Evolutionary conservation across 768 basidiomycete genomes (phyloP), one percentile per base, ranked within the genome.

Genomic region (Pisolithus albus): DNA sequence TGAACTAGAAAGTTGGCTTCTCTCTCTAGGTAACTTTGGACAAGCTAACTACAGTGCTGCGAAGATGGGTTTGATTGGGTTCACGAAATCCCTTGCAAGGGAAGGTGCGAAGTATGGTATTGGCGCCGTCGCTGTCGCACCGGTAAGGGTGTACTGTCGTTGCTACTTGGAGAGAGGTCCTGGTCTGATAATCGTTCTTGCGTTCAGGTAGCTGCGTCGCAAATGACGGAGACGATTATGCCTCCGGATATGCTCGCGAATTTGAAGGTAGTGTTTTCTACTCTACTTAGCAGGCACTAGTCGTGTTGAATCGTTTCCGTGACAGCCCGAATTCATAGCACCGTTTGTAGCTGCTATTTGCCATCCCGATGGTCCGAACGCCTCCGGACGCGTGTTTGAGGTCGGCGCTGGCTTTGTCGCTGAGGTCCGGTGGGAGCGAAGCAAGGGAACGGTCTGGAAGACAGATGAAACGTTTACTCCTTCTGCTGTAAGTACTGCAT

Each of bases 11-110:
- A 24, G 26, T 26, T 26, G 26, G 26, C 10, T 21, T 8, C 10
- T 23, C 43, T 8, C 10, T 23, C 43, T 55, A 90, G 88, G 92
- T 7, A 97, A 95, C 73, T 89, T 95, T 64, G 96, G 96, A 9
- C 94, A 97, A 70, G 85, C 92, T 11, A 99, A 98, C 68, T 99
- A 98, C 69, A 93, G 92, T 44, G 92, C 95, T 2, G 95, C 94
- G 2, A 98, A 99, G 78, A 94, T 96, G 91, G 92, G 86, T 57
- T 80, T 99, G 34, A 77, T 97, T 47, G 86, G 76, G 0, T 96
- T 97, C 70, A 91, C 93, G 16, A 92, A 92, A 66, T 92, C 95
- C 5, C 79, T 99, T 34, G 92, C 94, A 3, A 74, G 81, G 21
- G 96, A 99, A 69, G 96, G 96, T 34, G 86, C 75, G 36, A 96